Evolutionary conservation across 2,329 filamentous ascomycete genomes (phyloP).

Genomic region (Aspergillus brunneoviolaceus): DNA sequence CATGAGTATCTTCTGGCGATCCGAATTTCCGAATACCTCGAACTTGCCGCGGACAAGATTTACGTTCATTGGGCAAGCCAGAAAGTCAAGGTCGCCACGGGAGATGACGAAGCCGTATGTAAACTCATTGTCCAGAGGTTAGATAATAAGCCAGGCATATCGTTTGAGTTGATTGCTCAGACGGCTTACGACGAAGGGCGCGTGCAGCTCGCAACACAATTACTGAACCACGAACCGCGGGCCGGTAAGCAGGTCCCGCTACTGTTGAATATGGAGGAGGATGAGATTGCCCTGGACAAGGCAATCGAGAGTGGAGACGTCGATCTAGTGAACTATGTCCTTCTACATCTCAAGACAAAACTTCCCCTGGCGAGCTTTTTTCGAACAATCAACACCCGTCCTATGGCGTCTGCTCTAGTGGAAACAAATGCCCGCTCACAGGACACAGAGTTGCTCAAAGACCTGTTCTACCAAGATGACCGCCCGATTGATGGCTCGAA

Average conservation of each 20-base stretch:
- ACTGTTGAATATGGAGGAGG: conserved; percentile 91
- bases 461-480: conserved; percentile 97
- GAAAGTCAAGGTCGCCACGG: conserved; percentile 81
- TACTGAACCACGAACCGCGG: conserved; percentile 89
- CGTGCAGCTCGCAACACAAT: conserved; percentile 79
- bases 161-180: conserved; percentile 89
- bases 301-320: conserved; percentile 94
- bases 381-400: conserved; percentile 80
- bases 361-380: conserved; percentile 90
- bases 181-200: conserved; percentile 94
- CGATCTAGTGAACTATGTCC: conserved; percentile 85
- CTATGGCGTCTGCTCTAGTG: conserved; percentile 83
- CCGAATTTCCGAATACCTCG: conserved; percentile 81
- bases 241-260: conserved; percentile 95
- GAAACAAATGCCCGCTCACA: conserved; percentile 79
- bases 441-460: conserved; percentile 81
- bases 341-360: conserved; percentile 85
- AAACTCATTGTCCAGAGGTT: conserved; percentile 82
- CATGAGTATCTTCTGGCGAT: conserved; percentile 90
- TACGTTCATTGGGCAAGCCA: conserved; percentile 97
- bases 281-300: conserved; percentile 91
- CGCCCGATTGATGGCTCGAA: conserved; percentile 83
- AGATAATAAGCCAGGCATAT: conserved; percentile 85
- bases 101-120: conserved; percentile 86
- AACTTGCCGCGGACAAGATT: conserved; percentile 81